These are phyloP conservation scores for Pseudoturritis turrita DNA, from an alignment of 345 rosid species.

Conservation along the genomic window DNA sequence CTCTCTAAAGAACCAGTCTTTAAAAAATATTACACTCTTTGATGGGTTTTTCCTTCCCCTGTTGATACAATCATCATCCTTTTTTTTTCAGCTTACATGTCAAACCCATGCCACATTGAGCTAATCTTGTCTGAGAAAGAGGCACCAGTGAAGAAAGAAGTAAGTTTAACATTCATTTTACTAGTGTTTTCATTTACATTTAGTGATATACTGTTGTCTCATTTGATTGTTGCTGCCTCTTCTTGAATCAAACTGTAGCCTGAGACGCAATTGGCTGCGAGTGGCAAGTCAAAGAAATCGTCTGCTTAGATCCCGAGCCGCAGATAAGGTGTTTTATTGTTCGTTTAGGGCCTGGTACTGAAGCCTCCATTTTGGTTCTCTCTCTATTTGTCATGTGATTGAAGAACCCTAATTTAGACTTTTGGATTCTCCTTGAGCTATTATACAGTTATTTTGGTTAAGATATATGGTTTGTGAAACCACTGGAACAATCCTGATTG, in stretches of 20 bases:
- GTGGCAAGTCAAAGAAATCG: constrained; percentile 1
- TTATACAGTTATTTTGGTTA: not conserved
- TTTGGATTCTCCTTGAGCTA: not conserved
- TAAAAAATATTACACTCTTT: not conserved
- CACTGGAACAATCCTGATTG: not conserved
- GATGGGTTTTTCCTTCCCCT: not conserved
- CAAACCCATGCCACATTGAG: constrained; percentile 75
- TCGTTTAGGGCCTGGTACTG: not conserved
- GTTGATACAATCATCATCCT: not conserved
- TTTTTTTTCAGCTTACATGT: constrained; percentile 57
- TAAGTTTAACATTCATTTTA: constrained; percentile 7
- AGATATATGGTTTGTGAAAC: not conserved
- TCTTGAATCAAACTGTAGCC: not conserved
- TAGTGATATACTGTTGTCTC: not conserved
- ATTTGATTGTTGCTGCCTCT: not conserved
- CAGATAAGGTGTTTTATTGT: not conserved
- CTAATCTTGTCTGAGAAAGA: constrained; percentile 62
- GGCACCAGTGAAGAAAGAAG: constrained; percentile 67
- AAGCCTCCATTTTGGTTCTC: not conserved
- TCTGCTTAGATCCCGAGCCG: not conserved
- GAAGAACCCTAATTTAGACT: not conserved
- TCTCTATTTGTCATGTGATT: not conserved
- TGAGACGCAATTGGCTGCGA: not conserved
- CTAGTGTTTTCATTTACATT: not conserved
- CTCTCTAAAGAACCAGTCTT: not conserved